Base-by-base conservation (phyloP, 768 basidiomycete genomes). In the Lactarius vividus region DNA sequence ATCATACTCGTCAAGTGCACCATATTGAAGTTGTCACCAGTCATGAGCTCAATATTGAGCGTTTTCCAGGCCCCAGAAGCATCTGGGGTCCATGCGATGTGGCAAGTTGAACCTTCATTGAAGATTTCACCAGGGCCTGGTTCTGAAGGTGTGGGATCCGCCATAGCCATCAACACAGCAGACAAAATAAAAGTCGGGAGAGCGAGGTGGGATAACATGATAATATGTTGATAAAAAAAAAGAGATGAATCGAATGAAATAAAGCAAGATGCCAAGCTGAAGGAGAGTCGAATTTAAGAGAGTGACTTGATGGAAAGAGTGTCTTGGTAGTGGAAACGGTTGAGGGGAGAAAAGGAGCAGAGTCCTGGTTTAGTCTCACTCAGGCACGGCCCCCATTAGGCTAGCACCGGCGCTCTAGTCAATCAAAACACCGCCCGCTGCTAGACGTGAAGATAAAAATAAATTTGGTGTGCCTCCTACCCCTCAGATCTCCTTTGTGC, bases 41-140 rank as follows among this genome's bases (percentile, higher is more conserved):
- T 87, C 91, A 91, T 93, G 74, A 94, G 83, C 74, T 91, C 79
- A 63, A 94, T 89, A 67, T 80, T 77, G 85, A 89, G 91, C 66
- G 78, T 74, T 73, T 83, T 86, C 92, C 92, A 94, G 18, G 67
- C 69, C 26, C 85, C 85, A 16, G 82, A 81, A 6, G 76, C 63
- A 72, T 92, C 91, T 8, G 78, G 80, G 0, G 72, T 72, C 92
- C 92, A 94, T 13, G 73, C 71, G 52, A 88, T 79, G 33, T 73
- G 69, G 72, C 91, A 94, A 3, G 77, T 72, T 11, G 74, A 57
- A 23, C 90, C 91, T 61, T 82, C 77, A 49, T 83, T 83, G 79
- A 82, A 89, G 29, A 81, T 71, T 52, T 81, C 77, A 49, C 84
- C 84, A 8, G 89, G 88, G 8, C 80, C 79, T 28, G 92, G 91